Evolutionary conservation across 2,329 filamentous ascomycete genomes (phyloP), one percentile per base, ranked within the genome.

Genomic region (Trichoderma sp.): DNA sequence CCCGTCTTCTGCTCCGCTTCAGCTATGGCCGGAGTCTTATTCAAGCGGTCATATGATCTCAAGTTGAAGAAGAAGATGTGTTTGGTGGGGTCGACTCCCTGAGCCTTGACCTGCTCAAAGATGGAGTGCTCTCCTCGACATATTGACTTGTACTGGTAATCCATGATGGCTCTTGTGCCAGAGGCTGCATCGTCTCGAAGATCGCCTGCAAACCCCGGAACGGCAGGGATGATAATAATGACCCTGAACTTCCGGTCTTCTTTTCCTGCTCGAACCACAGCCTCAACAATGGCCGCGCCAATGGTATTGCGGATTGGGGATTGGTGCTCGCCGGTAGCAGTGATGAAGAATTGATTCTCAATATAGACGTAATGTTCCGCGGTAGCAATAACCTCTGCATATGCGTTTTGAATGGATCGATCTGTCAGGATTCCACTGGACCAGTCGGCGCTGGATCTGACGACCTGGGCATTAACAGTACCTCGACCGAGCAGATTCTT

Each of bases 301-400:
- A 99, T 92, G 21, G 90, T 92, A 79, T 99, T 99, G 81, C 94
- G 90, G 28, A 98, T 89, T 0, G 95, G 95, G 1, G 86, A 83
- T 80, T 98, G 95, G 43, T 97, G 82, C n/a, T 96, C 91, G 9
- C 94, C 94, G 0, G 95, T 98, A 0, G 96, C 93, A 1, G 94
- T 97, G 79, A 97, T 98, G 86, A 98, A 99, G 84, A 98, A 98
- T 78, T 99, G 96, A 78, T 98, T 98, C 81, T 99, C 96, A 73
- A 99, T 97, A 83, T 98, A 99, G 28, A 99, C 92, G 76, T 90
- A 98, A 79, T 98, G 95, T 81, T 98, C 85, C 0, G 95, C 95
- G 66, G 93, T 93, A 65, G 91, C 86, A 76, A 98, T 98, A 34
- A 97, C 84, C 74, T 97, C 93, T 72, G 86, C 86, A 79, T 97